Base-by-base conservation (phyloP, 768 basidiomycete species). In the Cyclocybe aegerita region DNA sequence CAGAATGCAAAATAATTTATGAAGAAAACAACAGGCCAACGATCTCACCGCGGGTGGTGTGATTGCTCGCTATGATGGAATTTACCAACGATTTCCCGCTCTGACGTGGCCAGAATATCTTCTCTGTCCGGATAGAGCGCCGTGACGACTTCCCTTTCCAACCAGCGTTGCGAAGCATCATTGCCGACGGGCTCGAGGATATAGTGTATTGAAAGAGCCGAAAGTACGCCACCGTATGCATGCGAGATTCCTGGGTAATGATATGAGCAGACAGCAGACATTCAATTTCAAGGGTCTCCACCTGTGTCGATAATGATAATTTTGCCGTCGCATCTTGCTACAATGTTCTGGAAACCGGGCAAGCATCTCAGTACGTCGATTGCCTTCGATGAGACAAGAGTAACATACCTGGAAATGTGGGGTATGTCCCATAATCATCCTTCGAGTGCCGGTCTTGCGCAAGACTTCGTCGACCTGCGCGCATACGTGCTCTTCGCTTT, bases 341-440 rank as follows among this genome's bases (percentile, higher is more conserved):
- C 83, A 42, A 98, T 95, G 56, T 81, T 82, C 79, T 91, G 43
- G 10, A 46, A 38, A 49, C 55, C 33, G 35, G 23, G 23, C 23
- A 23, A n/a, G n/a, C 5, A 3, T 23, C 23, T 23, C 11, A 14
- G 33, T 30, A 39, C 12, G 35, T 2, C 39, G 4, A 35, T 9
- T 31, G 14, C 30, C 7, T 12, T 30, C 9, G 15, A 40, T n/a
- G 30, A 3, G 14, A 15, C 2, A 17, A 16, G 10, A 15, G 54
- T 14, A 4, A 64, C 75, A 23, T 55, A 84, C 87, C 53, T 76
- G 76, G 58, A 97, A 93, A 65, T 95, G 79, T 1, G 97, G 96
- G 0, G 97, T 98, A 66, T 98, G 97, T 0, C 96, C 96, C 93
- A 97, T 94, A 39, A 99, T 81, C 83, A 95, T 85, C 58, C 93